Conservation (phyloP, 768 basidiomycete genomes). For the Kwoniella dendrophila region DNA sequence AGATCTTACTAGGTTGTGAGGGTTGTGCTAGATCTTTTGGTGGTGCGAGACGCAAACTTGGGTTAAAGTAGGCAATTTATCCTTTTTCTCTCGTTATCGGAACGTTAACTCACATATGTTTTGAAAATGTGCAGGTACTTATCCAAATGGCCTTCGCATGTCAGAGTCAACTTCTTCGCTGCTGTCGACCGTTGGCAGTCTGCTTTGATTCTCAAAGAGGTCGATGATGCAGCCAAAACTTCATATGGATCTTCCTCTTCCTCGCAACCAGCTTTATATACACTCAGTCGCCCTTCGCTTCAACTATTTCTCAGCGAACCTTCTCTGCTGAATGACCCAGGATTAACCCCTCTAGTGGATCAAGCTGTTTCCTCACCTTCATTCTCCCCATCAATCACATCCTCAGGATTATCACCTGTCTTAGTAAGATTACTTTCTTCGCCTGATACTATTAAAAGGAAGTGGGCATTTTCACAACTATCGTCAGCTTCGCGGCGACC, state of each 20-base stretch:
- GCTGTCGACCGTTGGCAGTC: slow-evolving; percentile 72
- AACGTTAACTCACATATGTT: too few relatives aligned
- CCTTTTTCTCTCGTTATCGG: neutral
- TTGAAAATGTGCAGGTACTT: slow-evolving; percentile 73
- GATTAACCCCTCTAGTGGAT: slow-evolving; percentile 27
- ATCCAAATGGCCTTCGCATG: slow-evolving; percentile 63
- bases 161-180: slow-evolving; percentile 65
- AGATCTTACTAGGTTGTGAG: slow-evolving; percentile 67
- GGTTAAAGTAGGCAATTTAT: slow-evolving; percentile 65
- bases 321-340: slow-evolving; percentile 21
- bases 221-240: slow-evolving; percentile 55
- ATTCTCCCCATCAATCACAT: slow-evolving; percentile 1
- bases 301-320: slow-evolving; percentile 48
- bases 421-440: slow-evolving; percentile 31
- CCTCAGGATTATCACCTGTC: slow-evolving; percentile 26
- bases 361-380: slow-evolving; percentile 6
- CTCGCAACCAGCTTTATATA: slow-evolving; percentile 15
- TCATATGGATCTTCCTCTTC: slow-evolving; percentile 53
- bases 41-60: slow-evolving; percentile 66
- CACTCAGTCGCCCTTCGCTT: slow-evolving; percentile 29
- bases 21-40: slow-evolving; percentile 72
- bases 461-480: slow-evolving; percentile 39
- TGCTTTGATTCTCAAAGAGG: slow-evolving; percentile 60
- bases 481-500: slow-evolving; percentile 30
- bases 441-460: slow-evolving; percentile 1